Conservation (phyloP, 2,329 filamentous ascomycete genomes). For the Sporothrix curviconia region DNA sequence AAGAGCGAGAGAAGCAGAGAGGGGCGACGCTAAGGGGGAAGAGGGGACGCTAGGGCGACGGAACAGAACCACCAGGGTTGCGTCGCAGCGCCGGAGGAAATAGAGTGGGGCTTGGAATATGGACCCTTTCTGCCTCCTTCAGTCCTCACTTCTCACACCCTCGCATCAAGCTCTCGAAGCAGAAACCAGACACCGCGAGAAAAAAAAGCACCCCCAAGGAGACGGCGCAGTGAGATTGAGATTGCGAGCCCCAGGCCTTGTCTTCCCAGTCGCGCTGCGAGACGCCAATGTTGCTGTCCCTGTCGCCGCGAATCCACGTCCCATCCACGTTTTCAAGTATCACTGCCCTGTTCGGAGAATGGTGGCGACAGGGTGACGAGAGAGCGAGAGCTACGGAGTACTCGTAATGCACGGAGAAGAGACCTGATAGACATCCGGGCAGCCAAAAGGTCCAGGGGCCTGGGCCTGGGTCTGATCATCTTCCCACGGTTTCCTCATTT, state of each 20-base stretch:
- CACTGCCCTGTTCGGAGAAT: too few relatives aligned
- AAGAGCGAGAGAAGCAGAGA: neutral
- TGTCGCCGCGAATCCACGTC: conserved; percentile 3
- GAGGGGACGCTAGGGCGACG: conserved; percentile 4
- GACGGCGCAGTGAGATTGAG: neutral
- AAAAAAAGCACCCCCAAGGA: neutral
- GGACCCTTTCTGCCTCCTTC: too few relatives aligned
- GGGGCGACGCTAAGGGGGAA: neutral
- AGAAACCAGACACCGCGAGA: too few relatives aligned
- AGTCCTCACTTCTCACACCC: too few relatives aligned
- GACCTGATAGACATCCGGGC: too few relatives aligned
- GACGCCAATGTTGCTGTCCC: too few relatives aligned
- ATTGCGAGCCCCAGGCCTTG: neutral
- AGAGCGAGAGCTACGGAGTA: neutral
- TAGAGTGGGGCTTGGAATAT: neutral
- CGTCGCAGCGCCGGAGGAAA: conserved; percentile 5
- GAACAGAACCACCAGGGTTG: conserved; percentile 2
- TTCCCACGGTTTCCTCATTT: neutral
- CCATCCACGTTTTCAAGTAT: conserved; percentile 5
- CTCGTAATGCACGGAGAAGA: too few relatives aligned
- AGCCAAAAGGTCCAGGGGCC: neutral
- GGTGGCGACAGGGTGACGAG: neutral
- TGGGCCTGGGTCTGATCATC: neutral
- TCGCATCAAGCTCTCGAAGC: too few relatives aligned
- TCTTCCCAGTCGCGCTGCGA: neutral